Conservation (phyloP, 2,329 filamentous ascomycete species). For the Fusarium metavorans region DNA sequence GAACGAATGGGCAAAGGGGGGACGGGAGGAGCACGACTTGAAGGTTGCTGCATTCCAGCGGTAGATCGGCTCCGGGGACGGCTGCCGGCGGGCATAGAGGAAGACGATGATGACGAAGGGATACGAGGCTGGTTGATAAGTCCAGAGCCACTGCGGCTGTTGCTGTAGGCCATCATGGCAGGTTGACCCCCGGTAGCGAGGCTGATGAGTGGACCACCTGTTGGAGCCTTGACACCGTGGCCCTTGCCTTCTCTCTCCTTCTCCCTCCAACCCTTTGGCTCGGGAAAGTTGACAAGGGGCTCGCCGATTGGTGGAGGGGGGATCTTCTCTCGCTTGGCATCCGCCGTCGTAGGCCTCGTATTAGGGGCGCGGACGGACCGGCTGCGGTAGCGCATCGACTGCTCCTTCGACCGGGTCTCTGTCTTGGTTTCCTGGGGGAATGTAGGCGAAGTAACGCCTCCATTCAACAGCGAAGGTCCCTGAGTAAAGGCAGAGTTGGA, state of each 20-base stretch:
- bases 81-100: slow-evolving; percentile 20
- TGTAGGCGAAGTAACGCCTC: slow-evolving; percentile 38
- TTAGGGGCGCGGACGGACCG: slow-evolving; percentile 36
- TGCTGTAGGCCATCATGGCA: slow-evolving; percentile 7
- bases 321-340: slow-evolving; percentile 41
- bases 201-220: slow-evolving; percentile 60
- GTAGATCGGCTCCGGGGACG: slow-evolving; percentile 45
- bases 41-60: slow-evolving; percentile 28
- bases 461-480: slow-evolving; percentile 69
- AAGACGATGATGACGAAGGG: slow-evolving; percentile 28
- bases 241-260: slow-evolving; percentile 59
- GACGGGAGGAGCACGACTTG: slow-evolving; percentile 37
- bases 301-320: slow-evolving; percentile 53
- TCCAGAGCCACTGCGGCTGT: slow-evolving; percentile 27
- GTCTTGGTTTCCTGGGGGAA: slow-evolving; percentile 44
- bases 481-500: slow-evolving; percentile 60
- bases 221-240: slow-evolving; percentile 56
- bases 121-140: slow-evolving; percentile 33
- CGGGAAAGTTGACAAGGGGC: slow-evolving; percentile 76
- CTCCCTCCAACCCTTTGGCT: slow-evolving; percentile 67
- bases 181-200: slow-evolving; percentile 52
- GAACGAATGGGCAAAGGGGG: slow-evolving; percentile 47
- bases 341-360: slow-evolving; percentile 43
- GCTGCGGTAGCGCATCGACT: slow-evolving; percentile 50
- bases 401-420: slow-evolving; percentile 51